Conservation (phyloP, 192 early-diverging fungal genomes). For the Linnemannia schmuckeri region DNA sequence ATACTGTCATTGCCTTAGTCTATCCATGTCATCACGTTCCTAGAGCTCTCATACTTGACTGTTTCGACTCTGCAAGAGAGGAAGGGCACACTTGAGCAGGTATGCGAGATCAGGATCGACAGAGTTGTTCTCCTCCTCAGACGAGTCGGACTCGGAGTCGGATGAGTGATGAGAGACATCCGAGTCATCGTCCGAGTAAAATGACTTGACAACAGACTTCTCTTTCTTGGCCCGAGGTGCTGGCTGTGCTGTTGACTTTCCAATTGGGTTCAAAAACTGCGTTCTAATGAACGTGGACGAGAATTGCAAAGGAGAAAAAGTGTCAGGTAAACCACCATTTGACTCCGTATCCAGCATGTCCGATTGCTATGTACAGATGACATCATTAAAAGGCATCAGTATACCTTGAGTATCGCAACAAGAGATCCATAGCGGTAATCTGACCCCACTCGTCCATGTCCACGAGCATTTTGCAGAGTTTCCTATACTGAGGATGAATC, state of each 20-base stretch:
- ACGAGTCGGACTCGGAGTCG: slow-evolving; percentile 22
- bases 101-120: slow-evolving; percentile 88
- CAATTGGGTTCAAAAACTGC: slow-evolving; percentile 53
- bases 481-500: slow-evolving; percentile 91
- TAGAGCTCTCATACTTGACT: slow-evolving; percentile 69
- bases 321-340: neutral
- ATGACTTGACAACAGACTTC: slow-evolving; percentile 52
- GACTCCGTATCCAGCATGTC: too few relatives aligned
- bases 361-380: neutral
- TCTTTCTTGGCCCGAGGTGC: slow-evolving; percentile 41
- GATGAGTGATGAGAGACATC: slow-evolving; percentile 54
- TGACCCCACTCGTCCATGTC: slow-evolving; percentile 99
- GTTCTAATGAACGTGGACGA: slow-evolving; percentile 23
- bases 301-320: neutral
- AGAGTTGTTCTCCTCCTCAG: slow-evolving; percentile 39
- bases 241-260: slow-evolving; percentile 10
- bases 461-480: slow-evolving; percentile 85
- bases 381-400: neutral
- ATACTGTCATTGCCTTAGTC: neutral
- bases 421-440: slow-evolving; percentile 82
- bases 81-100: slow-evolving; percentile 73
- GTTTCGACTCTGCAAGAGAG: slow-evolving; percentile 88
- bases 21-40: neutral
- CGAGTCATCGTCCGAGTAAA: slow-evolving; percentile 69
- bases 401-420: slow-evolving; percentile 85